Base-by-base conservation (phyloP, 2,329 filamentous ascomycete species). In the Talaromyces marneffei region DNA sequence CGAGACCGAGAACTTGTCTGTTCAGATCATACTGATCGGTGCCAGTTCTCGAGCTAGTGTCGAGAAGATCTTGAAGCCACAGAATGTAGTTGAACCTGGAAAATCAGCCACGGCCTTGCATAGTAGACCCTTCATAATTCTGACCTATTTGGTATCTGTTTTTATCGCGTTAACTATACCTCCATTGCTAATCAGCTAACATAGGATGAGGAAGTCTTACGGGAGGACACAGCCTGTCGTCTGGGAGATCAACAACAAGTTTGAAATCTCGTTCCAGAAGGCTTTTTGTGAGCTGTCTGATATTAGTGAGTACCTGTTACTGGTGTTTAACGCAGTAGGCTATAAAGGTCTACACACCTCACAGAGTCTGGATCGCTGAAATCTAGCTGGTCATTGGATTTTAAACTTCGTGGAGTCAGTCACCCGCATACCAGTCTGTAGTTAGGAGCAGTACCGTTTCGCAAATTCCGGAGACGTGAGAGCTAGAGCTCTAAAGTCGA, bases 1-100 rank as follows among this genome's bases (percentile, higher is more conserved):
- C 92, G 2, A 96, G 76, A 0, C 93, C 92, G 0, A 82, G 72
- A 2, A 91, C 79, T 44, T 80, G 76, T n/a, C 83, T 77, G 2
- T 82, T 75, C 0, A 77, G 72, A 59, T 85, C 79, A 66, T 85
- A 87, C 0, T 78, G 78, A 50, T 81, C 77, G 7, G 67, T 68
- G 63, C 79, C 77, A 61, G 75, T 67, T 16, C 77, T 75, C 9
- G 78, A 77, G 0, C 87, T 88, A 0, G 85, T 87, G 69, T 96
- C 91, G 6, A 97, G 72, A 0, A 99, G 82, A 2, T 83, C 81
- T 69, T 96, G 91, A 1, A 97, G 79, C 92, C 92, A 97, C 8
- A 92, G 78, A 20, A 97, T 85, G 72, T 99, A 99, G 70, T 93
- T 94, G 73, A 95, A 87, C 55, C 92, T 86, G 63, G 84, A 37